Evolutionary conservation across 179 eudicot species (phyloP).

Genomic region (Actinidia chinensis): DNA sequence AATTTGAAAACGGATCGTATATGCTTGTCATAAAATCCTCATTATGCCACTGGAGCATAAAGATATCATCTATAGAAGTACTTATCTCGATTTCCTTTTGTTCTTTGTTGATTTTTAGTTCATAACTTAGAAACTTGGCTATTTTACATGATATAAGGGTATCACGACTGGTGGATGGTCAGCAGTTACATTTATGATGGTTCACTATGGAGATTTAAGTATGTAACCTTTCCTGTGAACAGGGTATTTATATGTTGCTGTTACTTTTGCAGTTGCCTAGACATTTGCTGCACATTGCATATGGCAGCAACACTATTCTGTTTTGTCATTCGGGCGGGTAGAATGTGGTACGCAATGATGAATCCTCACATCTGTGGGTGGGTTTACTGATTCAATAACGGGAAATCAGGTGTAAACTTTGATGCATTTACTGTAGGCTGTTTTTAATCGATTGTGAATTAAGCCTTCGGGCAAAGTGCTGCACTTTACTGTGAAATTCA

Average conservation of each 20-base stretch:
- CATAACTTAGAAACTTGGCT: background rate
- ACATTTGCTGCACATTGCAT: background rate
- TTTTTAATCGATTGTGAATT: slow-evolving; percentile 9
- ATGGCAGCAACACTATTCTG: slow-evolving; percentile 14
- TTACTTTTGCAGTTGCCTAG: background rate
- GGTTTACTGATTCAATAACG: background rate
- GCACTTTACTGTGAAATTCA: slow-evolving; percentile 6
- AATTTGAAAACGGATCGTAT: background rate
- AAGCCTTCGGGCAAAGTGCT: slow-evolving; percentile 7
- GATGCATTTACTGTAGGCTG: slow-evolving; percentile 7
- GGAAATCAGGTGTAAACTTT: background rate
- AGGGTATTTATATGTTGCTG: background rate
- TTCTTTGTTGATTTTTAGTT: background rate
- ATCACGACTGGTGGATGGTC: background rate
- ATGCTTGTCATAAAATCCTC: background rate
- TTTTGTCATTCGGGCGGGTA: slow-evolving; percentile 17
- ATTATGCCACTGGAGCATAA: background rate
- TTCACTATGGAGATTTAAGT: background rate
- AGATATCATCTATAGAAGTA: background rate
- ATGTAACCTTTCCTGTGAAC: background rate
- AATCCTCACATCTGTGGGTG: slow-evolving; percentile 15
- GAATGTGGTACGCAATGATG: background rate
- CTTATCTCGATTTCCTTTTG: background rate
- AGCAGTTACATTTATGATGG: background rate
- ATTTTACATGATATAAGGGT: background rate